These are phyloP conservation scores for Medicago lupulina DNA, from an alignment of 306 rosid genomes.

Conservation along the genomic window DNA sequence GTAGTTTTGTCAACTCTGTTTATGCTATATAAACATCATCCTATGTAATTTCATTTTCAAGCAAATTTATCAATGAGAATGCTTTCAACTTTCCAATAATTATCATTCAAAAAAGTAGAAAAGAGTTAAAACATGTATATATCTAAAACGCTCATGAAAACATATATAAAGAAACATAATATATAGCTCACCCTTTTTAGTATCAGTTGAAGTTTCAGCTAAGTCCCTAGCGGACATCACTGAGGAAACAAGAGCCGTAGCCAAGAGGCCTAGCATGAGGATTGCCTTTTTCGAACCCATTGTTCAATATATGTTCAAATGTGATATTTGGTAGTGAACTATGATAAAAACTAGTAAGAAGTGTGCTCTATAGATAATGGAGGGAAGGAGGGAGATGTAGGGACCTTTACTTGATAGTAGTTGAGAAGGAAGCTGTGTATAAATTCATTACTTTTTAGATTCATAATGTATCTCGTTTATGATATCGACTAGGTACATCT, in stretches of 20 bases:
- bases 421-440: not conserved
- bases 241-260: constrained; percentile 41
- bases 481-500: too few relatives aligned
- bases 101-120: too few relatives aligned
- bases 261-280: constrained; percentile 47
- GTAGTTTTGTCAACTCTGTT: too few relatives aligned
- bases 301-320: not conserved
- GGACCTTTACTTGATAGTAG: not conserved
- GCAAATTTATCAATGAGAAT: too few relatives aligned
- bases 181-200: not conserved
- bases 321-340: not conserved
- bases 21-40: too few relatives aligned
- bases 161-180: not conserved
- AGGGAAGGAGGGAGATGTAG: not conserved
- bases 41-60: too few relatives aligned
- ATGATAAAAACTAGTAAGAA: not conserved
- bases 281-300: constrained; percentile 54
- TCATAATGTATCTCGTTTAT: too few relatives aligned
- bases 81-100: too few relatives aligned
- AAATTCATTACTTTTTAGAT: not conserved
- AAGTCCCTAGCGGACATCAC: constrained; percentile 46
- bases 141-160: too few relatives aligned
- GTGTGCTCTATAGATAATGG: constrained; percentile 25
- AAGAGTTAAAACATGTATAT: too few relatives aligned
- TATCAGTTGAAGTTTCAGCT: constrained; percentile 24